Evolutionary conservation across 2,329 filamentous ascomycete genomes (phyloP).

Genomic region (Talaromyces albobiverticillius): DNA sequence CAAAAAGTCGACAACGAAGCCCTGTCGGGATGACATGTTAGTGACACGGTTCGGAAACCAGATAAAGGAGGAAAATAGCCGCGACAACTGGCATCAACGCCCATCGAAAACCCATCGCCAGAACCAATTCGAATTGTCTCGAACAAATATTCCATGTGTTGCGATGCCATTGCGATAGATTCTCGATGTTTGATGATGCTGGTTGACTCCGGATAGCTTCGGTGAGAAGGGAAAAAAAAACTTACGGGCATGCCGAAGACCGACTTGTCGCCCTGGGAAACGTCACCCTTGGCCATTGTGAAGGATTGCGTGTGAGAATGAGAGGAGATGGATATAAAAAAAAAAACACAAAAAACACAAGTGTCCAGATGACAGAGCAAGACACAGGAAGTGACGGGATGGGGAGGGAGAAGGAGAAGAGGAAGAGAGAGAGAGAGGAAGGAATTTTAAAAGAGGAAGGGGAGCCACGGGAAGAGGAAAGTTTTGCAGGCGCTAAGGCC

Average conservation of each 20-base stretch:
- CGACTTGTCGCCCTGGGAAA: conserved; percentile 52
- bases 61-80: neutral
- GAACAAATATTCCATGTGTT: neutral
- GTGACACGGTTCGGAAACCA: conserved; percentile 17
- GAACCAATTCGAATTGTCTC: conserved; percentile 1
- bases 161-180: conserved; percentile 10
- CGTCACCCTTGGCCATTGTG: conserved; percentile 48
- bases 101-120: conserved; percentile 10
- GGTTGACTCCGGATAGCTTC: conserved; percentile 5
- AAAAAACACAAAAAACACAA: conserved; percentile 18
- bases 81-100: conserved; percentile 9
- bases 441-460: conserved; percentile 36
- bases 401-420: conserved; percentile 29
- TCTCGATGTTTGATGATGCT: conserved; percentile 11
- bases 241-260: conserved; percentile 54
- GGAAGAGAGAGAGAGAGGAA: conserved; percentile 40
- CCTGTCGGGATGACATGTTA: conserved; percentile 51
- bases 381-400: conserved; percentile 2
- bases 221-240: conserved; percentile 20
- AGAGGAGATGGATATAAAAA: conserved; percentile 37
- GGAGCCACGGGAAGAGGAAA: conserved; percentile 26
- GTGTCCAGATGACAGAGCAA: conserved; percentile 5
- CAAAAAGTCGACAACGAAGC: conserved; percentile 97
- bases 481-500: conserved; percentile 14
- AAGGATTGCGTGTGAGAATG: conserved; percentile 37